phyloP scores from a whole-genome alignment of 2,329 filamentous ascomycete genomes.

The Colletotrichum sp. region DNA sequence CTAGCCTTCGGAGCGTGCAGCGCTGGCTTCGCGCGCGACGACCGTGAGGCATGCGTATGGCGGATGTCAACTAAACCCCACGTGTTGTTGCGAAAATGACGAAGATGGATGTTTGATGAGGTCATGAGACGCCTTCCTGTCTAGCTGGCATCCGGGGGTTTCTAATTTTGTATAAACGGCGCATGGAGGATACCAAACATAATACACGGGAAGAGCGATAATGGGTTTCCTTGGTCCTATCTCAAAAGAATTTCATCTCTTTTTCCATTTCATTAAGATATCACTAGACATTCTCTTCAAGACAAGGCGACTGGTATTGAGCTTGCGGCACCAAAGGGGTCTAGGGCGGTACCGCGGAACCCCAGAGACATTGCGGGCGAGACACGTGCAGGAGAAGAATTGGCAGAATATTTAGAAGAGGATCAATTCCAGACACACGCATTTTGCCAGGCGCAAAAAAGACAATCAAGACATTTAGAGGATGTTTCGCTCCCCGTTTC shows the following conservation, averaged over 20 bases:
- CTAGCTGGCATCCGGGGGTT: not conserved
- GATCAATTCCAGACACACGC: not conserved
- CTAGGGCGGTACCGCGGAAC: not conserved
- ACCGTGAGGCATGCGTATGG: not conserved
- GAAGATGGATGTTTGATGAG: not conserved
- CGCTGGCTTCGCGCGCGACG: constrained; percentile 60
- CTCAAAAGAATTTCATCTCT: not conserved
- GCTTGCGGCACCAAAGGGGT: not conserved
- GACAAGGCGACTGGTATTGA: not conserved
- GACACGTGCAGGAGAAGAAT: not conserved
- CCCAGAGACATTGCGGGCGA: not conserved
- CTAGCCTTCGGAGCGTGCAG: constrained; percentile 60
- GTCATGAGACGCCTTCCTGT: not conserved
- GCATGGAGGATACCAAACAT: constrained; percentile 12
- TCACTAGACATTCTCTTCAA: not conserved
- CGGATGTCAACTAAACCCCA: not conserved
- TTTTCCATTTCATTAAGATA: not conserved
- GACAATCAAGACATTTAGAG: not conserved
- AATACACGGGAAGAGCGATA: not conserved
- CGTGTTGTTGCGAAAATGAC: not conserved
- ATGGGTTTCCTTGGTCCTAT: not conserved
- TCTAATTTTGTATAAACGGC: constrained; percentile 5
- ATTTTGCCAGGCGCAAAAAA: constrained; percentile 8
- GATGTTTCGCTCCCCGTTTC: not conserved
- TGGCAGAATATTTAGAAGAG: not conserved